phyloP scores from a whole-genome alignment of 140 eudicot genomes.

The Stevia rebaudiana region DNA sequence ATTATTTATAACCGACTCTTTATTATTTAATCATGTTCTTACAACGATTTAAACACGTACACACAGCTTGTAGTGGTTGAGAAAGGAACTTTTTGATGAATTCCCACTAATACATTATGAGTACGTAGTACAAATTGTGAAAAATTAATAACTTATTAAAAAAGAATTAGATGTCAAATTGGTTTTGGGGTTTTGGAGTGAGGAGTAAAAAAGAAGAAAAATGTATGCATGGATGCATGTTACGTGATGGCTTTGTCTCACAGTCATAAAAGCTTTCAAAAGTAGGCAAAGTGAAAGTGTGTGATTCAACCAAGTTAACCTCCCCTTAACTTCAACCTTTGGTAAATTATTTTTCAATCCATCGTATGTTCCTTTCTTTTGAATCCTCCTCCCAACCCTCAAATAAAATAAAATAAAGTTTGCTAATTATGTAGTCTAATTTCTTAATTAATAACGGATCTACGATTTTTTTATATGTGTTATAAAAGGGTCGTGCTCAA shows the following conservation, averaged over 20 bases:
- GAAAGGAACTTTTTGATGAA: neutral
- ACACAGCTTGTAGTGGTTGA: neutral
- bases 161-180: neutral
- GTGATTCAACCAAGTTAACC: conserved; percentile 33
- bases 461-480: no score
- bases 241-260: conserved; percentile 34
- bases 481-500: no score
- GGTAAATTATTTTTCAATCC: conserved; percentile 32
- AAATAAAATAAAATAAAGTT: neutral
- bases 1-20: conserved; percentile 11
- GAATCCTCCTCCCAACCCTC: no score
- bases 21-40: no score
- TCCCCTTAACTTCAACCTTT: conserved; percentile 22
- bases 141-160: no score
- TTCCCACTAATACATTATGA: no score
- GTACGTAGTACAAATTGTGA: no score
- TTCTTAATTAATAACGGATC: no score
- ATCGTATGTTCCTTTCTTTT: conserved; percentile 27
- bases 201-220: conserved; percentile 35
- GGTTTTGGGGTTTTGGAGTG: conserved; percentile 7
- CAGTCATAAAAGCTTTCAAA: conserved; percentile 33
- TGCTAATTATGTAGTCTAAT: neutral
- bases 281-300: conserved; percentile 38
- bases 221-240: conserved; percentile 35
- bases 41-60: neutral